Base-by-base conservation (phyloP, 2,329 filamentous ascomycete species). In the Trematosphaeria pertusa region DNA sequence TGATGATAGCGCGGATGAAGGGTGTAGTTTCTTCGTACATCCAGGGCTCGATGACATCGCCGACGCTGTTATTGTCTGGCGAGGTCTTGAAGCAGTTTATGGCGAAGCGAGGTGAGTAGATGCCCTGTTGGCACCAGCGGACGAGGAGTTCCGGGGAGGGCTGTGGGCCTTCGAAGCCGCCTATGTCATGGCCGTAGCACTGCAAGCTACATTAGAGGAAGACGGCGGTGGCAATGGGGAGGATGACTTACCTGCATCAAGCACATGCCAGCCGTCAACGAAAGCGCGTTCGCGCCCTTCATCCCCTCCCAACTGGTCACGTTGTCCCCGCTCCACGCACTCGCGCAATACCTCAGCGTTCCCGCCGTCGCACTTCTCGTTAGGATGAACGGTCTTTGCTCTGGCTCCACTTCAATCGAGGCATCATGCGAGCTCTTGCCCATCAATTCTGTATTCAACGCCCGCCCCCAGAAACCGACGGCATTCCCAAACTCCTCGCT, bases 31-130 rank as follows among this genome's bases (percentile, higher is more conserved):
- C 81, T 0, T 86, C 84, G 60, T 89, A 87, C 85, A 89, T 89
- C 85, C 86, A 90, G 0, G 87, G 87, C 71, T 89, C 87, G 47
- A 90, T 90, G 0, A 90, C 86, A 26, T 88, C 87, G 6, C 87
- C 87, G 18, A 88, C 78, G 0, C 77, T 76, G 58, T 85, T 89
- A 67, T 89, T 84, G 1, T 80, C 74, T 0, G 81, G 78, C 0
- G 80, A 82, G 0, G 87, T 90, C 73, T 90, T 90, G 80, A 87
- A 89, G 69, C 87, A 90, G 69, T 90, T 90, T 74, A 89, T 89
- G 9, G 87, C 85, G 58, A 90, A 89, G 0, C 87, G 83, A 0
- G 84, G 80, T 1, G 85, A 87, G 71, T 89, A 82, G 49, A 85
- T 81, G 5, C 87, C 87, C 2, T 88, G 78, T 61, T 90, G 87